Conservation (phyloP, 2,329 filamentous ascomycete genomes). For the Hypoxylon sp. region DNA sequence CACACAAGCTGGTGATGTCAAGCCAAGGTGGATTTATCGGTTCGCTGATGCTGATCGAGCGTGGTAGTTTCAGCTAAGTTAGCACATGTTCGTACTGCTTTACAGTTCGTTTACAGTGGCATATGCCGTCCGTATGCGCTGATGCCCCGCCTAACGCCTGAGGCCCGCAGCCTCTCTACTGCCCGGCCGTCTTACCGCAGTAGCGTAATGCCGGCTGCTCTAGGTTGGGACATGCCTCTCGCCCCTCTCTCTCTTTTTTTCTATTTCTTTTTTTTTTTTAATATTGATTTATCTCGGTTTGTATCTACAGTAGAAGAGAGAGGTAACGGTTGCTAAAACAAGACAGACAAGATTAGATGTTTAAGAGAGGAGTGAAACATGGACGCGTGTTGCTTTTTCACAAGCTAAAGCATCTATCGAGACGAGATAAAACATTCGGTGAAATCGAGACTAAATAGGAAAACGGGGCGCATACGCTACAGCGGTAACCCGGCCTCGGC, state of each 20-base stretch:
- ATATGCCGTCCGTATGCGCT: no score
- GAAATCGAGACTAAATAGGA: not conserved
- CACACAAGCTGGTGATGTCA: slow-evolving; percentile 26
- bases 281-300: no score
- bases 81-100: slow-evolving; percentile 11
- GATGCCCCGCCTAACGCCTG: slow-evolving; percentile 25
- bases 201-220: not conserved
- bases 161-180: no score
- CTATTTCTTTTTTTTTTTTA: not conserved
- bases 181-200: not conserved
- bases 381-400: no score
- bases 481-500: slow-evolving; percentile 8
- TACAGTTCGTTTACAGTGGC: not conserved
- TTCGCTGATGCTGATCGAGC: slow-evolving; percentile 23
- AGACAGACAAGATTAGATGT: no score
- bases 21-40: slow-evolving; percentile 26
- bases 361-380: no score
- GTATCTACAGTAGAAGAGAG: no score
- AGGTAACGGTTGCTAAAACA: no score
- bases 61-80: slow-evolving; percentile 18
- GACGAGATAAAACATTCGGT: slow-evolving; percentile 4
- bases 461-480: slow-evolving; percentile 2
- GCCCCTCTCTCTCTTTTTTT: not conserved
- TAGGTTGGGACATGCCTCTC: no score
- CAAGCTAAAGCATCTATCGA: slow-evolving; percentile 18